Conservation (phyloP, 345 rosid species). For the Lepidium didymum region DNA sequence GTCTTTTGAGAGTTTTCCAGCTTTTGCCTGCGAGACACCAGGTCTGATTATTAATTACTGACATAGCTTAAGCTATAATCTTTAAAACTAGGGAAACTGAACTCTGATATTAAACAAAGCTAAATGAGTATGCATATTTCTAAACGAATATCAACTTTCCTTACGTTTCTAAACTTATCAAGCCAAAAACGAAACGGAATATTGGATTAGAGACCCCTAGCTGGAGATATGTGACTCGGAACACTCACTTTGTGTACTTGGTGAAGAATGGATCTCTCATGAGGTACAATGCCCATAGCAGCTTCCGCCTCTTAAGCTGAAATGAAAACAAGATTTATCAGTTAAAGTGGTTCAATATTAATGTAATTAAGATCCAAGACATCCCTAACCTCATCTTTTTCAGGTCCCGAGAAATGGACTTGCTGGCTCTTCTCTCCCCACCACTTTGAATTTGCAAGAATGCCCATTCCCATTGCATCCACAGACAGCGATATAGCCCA, state of each 20-base stretch:
- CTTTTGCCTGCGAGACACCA: constrained; percentile 49
- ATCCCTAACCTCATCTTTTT: constrained; percentile 68
- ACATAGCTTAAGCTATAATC: neutral
- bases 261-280: constrained; percentile 96
- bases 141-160: too few species aligned
- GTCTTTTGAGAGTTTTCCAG: constrained; percentile 56
- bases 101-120: neutral
- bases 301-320: constrained; percentile 77
- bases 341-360: neutral
- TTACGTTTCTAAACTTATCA: neutral
- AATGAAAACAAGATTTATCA: constrained; percentile 14
- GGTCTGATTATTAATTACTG: neutral
- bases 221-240: neutral
- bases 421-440: constrained; percentile 33
- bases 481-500: constrained; percentile 80
- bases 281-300: constrained; percentile 83
- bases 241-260: constrained; percentile 65
- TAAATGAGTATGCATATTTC: neutral
- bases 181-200: neutral
- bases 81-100: neutral
- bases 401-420: constrained; percentile 42
- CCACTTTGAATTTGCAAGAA: constrained; percentile 34
- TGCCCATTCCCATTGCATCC: constrained; percentile 51
- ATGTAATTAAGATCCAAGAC: neutral
- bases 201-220: neutral